Conservation (phyloP, 345 rosid genomes). For the Gossypium longicalyx region DNA sequence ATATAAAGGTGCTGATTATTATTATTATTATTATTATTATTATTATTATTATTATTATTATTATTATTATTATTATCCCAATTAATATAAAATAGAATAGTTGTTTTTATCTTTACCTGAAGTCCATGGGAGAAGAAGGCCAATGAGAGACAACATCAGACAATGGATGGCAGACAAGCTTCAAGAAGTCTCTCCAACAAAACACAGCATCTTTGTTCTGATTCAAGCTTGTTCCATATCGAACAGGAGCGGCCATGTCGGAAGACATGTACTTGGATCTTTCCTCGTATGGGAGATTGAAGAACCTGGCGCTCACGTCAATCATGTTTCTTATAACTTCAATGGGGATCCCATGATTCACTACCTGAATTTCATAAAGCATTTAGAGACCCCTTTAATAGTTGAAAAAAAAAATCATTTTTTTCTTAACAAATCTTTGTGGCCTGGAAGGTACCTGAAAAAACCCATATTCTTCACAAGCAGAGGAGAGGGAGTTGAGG, state of each 20-base stretch:
- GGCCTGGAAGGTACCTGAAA: constrained; percentile 50
- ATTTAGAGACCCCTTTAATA: background rate
- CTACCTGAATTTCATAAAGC: constrained; percentile 39
- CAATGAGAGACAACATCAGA: constrained; percentile 56
- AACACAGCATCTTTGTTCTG: constrained; percentile 78
- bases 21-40: background rate
- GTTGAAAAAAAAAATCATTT: too few species aligned
- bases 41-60: background rate
- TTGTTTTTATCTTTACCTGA: constrained; percentile 39
- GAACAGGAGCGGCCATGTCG: constrained; percentile 60
- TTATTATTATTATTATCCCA: background rate
- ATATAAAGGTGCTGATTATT: background rate
- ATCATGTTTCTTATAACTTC: constrained; percentile 54
- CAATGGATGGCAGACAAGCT: constrained; percentile 63
- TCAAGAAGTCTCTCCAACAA: constrained; percentile 91
- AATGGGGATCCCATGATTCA: constrained; percentile 66
- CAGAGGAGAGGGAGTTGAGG: constrained; percentile 49
- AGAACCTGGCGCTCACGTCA: constrained; percentile 61
- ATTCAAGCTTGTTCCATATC: constrained; percentile 89
- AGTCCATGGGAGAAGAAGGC: constrained; percentile 82
- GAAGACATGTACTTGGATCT: constrained; percentile 76
- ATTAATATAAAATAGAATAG: background rate
- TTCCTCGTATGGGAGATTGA: constrained; percentile 68
- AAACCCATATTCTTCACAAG: constrained; percentile 71
- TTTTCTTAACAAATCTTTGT: background rate